A percentile compares a stretch with the other conserved stretches of the same genome.
phyloP scores from a whole-genome alignment of 2,329 filamentous ascomycete species.

The Akanthomyces lecanii region DNA sequence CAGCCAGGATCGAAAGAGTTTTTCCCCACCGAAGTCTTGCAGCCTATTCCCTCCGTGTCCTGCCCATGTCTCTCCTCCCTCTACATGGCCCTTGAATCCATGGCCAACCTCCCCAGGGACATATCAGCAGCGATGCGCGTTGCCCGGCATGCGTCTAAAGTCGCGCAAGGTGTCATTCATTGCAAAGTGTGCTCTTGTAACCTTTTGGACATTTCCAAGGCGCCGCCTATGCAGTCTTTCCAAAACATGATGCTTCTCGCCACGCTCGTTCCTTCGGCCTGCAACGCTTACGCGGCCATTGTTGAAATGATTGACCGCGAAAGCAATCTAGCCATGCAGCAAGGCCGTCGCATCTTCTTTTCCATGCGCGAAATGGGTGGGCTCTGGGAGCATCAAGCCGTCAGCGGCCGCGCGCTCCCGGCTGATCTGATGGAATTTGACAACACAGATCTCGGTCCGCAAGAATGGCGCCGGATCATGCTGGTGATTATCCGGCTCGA shows the following conservation, averaged over 20 bases:
- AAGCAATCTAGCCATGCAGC: slow-evolving; percentile 39
- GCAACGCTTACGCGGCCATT: slow-evolving; percentile 53
- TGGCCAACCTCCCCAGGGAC: slow-evolving; percentile 43
- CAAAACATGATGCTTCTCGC: slow-evolving; percentile 58
- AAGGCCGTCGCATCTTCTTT: slow-evolving; percentile 41
- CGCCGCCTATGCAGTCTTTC: slow-evolving; percentile 45
- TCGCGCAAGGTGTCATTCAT: slow-evolving; percentile 48
- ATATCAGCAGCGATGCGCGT: slow-evolving; percentile 44
- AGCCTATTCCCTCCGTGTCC: slow-evolving; percentile 26
- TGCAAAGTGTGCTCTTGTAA: slow-evolving; percentile 47
- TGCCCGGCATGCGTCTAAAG: slow-evolving; percentile 44
- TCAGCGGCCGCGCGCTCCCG: slow-evolving; percentile 22
- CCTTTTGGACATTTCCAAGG: slow-evolving; percentile 28
- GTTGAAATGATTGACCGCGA: slow-evolving; percentile 53
- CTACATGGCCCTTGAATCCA: slow-evolving; percentile 47
- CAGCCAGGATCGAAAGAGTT: neutral
- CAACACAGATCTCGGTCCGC: slow-evolving; percentile 45
- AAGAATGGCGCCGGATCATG: slow-evolving; percentile 50
- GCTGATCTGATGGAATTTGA: slow-evolving; percentile 33
- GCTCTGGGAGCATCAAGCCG: slow-evolving; percentile 38
- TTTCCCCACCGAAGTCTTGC: slow-evolving; percentile 16
- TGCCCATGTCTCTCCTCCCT: slow-evolving; percentile 49
- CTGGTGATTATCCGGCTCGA: slow-evolving; percentile 53
- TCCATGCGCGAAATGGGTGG: slow-evolving; percentile 45
- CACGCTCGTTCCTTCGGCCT: slow-evolving; percentile 53